Base-by-base conservation (phyloP, 345 rosid genomes). In the Rhodamnia rubescens region DNA sequence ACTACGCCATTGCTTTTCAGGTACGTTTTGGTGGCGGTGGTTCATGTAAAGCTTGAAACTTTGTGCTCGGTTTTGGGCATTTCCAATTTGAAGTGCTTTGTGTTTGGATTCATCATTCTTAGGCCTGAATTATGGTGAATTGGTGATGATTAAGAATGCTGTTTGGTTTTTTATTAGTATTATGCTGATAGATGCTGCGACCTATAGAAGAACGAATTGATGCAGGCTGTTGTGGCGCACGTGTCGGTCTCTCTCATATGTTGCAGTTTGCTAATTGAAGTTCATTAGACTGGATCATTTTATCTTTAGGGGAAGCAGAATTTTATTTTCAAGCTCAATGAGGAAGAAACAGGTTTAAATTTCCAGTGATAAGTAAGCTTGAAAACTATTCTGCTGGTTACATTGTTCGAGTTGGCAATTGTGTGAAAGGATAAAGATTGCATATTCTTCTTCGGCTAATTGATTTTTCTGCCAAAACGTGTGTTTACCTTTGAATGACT, bases 1-100 rank as follows among this genome's bases (percentile, higher is more conserved):
- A 96, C 29, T 96, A 96, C 83, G 98, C 99, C 55, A 96, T 96
- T 83, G 98, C 98, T 2, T 95, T 95, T 91, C 99, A 97, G 98
- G 99, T 97, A 86, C n/a, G 7, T 13, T 55, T 59, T 21, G 5
- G 24, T 10, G 21, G 44, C 21, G 51, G 12, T 21, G 20, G 12
- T 74, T 10, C 13, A 7, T 69, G 21, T 15, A 32, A 83, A 40
- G 86, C 42, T 85, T 80, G 64, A 24, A 58, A 24, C 85, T 83
- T 83, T 83, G 32, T 1, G 78, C 44, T 36, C 1, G 24, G 16
- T 27, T 18, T 2, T 8, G 3, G 78, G 47, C 20, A 69, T 69
- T 40, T 18, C 24, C 40, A 42, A 18, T 69, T 69, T 36, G 12
- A 64, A 44, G 44, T 32, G 75, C 44, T 36, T 21, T 18, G 47